Conservation (phyloP, 768 basidiomycete species). For the Boletus subparvulus region DNA sequence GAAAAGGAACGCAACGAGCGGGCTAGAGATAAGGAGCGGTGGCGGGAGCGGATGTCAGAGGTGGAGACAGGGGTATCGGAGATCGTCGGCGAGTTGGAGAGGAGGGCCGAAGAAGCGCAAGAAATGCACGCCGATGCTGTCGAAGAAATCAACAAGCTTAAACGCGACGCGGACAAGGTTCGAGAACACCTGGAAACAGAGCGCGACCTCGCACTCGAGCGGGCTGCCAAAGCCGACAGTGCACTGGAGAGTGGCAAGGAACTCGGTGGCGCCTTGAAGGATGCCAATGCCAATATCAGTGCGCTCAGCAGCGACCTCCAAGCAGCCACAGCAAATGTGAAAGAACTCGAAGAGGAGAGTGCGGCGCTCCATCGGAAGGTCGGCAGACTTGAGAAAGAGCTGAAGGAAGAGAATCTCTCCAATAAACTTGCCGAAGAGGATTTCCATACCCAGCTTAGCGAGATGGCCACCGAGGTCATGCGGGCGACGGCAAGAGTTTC, state of each 20-base stretch:
- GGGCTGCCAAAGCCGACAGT: conserved; percentile 63
- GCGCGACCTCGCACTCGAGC: conserved; percentile 53
- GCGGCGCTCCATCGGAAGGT: conserved; percentile 49
- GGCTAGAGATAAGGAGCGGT: conserved; percentile 64
- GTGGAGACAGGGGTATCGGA: conserved; percentile 68
- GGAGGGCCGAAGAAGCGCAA: conserved; percentile 53
- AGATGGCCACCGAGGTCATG: conserved; percentile 33
- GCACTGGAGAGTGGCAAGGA: conserved; percentile 65
- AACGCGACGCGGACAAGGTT: conserved; percentile 45
- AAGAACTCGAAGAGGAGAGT: conserved; percentile 64
- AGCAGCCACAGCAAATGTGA: conserved; percentile 49
- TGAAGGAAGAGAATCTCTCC: conserved; percentile 52
- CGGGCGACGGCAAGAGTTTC: conserved; percentile 35
- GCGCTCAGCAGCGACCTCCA: conserved; percentile 58
- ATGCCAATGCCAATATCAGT: conserved; percentile 61
- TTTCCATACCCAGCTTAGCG: conserved; percentile 34
- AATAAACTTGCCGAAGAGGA: conserved; percentile 40
- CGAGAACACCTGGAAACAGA: conserved; percentile 50
- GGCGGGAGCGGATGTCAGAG: conserved; percentile 68
- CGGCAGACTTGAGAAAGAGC: conserved; percentile 55
- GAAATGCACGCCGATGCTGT: conserved; percentile 39
- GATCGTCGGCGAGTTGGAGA: conserved; percentile 66
- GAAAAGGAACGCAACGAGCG: conserved; percentile 57
- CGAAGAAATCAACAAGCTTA: conserved; percentile 41
- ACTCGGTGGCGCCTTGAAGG: conserved; percentile 63